These are phyloP conservation scores for Myotisia sp. DNA, from an alignment of 2,329 filamentous ascomycete genomes.

Conservation along the genomic window DNA sequence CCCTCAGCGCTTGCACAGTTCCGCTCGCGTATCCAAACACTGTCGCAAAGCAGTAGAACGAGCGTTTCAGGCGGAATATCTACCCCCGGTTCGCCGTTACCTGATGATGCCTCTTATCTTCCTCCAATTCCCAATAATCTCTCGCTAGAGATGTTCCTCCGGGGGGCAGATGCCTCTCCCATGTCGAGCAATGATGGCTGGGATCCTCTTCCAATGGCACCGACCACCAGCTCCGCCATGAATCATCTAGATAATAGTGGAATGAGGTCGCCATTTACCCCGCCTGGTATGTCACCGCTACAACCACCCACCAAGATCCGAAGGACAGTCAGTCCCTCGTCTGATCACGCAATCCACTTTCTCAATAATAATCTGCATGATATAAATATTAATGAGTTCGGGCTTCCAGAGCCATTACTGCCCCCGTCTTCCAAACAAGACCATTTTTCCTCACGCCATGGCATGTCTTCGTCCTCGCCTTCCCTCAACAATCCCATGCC, in stretches of 20 bases:
- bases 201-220: constrained; percentile 4
- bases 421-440: constrained; percentile 4
- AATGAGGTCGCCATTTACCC: constrained; percentile 5
- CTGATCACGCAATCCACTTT: background rate
- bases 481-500: constrained; percentile 1
- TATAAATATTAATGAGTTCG: constrained; percentile 2
- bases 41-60: constrained; percentile 8
- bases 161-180: constrained; percentile 3
- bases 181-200: constrained; percentile 5
- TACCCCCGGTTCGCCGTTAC: constrained; percentile 4
- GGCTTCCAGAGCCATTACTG: constrained; percentile 3
- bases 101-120: constrained; percentile 3
- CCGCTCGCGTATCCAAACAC: constrained; percentile 4
- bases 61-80: constrained; percentile 6
- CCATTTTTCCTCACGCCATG: constrained; percentile 1
- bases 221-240: constrained; percentile 1
- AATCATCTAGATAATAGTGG: constrained; percentile 1
- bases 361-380: too few species aligned
- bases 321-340: constrained; percentile 4
- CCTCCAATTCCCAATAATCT: constrained; percentile 5
- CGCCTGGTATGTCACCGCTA: constrained; percentile 5
- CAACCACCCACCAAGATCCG: constrained; percentile 6
- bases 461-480: background rate
- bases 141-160: constrained; percentile 8
- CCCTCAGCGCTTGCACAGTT: constrained; percentile 5